Evolutionary conservation across 1,284 basidiomycete genomes (phyloP).

Genomic region (Apiotrichum akiyoshidainum): DNA sequence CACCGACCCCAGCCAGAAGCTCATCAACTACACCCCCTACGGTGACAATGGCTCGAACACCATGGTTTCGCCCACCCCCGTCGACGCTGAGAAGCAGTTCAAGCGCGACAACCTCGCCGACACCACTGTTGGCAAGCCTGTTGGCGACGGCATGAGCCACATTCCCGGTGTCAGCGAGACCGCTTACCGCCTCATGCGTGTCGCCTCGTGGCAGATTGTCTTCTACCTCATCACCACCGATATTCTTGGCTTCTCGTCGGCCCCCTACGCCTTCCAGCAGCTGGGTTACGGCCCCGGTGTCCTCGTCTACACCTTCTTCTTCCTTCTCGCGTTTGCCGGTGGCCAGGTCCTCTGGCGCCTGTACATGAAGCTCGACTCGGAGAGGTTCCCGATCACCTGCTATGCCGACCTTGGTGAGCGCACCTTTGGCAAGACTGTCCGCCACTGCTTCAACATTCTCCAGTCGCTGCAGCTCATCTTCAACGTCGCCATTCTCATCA

Average conservation of each 20-base stretch:
- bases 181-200: slow-evolving; percentile 6
- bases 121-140: not conserved
- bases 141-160: not conserved
- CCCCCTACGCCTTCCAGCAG: slow-evolving; percentile 35
- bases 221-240: slow-evolving; percentile 15
- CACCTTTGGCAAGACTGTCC: slow-evolving; percentile 3
- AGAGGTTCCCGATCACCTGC: slow-evolving; percentile 10
- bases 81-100: not conserved
- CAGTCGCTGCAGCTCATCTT: slow-evolving; percentile 13
- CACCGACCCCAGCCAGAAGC: not conserved
- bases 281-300: slow-evolving; percentile 28
- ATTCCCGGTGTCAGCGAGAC: slow-evolving; percentile 7
- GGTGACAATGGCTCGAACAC: not conserved
- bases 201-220: slow-evolving; percentile 12
- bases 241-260: slow-evolving; percentile 43
- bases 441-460: slow-evolving; percentile 16
- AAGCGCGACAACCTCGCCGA: not conserved
- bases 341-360: slow-evolving; percentile 12
- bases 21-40: not conserved
- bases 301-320: slow-evolving; percentile 18
- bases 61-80: not conserved
- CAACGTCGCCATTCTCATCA: slow-evolving; percentile 11
- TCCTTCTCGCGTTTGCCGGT: slow-evolving; percentile 5
- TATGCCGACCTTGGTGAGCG: slow-evolving; percentile 16
- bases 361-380: slow-evolving; percentile 10